phyloP scores from a whole-genome alignment of 148 eudicot species.

The Linanthus parryae region DNA sequence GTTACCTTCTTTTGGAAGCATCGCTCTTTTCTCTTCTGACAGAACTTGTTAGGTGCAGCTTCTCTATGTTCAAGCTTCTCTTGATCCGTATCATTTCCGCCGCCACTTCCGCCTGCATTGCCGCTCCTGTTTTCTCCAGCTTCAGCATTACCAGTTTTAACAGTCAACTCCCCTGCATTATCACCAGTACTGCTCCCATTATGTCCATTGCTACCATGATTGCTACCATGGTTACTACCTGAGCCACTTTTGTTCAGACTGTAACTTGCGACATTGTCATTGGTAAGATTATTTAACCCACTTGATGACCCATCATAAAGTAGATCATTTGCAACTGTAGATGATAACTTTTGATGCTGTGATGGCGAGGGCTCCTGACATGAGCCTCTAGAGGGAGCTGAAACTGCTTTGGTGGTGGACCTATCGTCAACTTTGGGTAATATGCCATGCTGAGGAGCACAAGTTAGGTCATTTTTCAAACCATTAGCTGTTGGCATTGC shows the following conservation, averaged over 20 bases:
- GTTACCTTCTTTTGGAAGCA: slow-evolving; percentile 44
- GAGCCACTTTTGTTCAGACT: slow-evolving; percentile 47
- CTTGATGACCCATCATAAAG: slow-evolving; percentile 33
- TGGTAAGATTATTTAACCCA: slow-evolving; percentile 20
- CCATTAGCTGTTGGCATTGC: slow-evolving; percentile 19
- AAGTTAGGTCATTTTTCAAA: slow-evolving; percentile 10
- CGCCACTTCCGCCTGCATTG: slow-evolving; percentile 30
- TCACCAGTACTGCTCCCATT: slow-evolving; percentile 42
- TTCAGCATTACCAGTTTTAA: slow-evolving; percentile 24
- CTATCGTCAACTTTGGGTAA: slow-evolving; percentile 10
- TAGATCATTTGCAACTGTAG: slow-evolving; percentile 22
- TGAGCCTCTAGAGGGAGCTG: slow-evolving; percentile 15
- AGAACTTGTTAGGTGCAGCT: slow-evolving; percentile 47
- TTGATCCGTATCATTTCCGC: slow-evolving; percentile 24
- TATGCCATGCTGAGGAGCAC: slow-evolving; percentile 15
- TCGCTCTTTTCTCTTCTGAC: slow-evolving; percentile 48
- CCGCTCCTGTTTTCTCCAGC: slow-evolving; percentile 35
- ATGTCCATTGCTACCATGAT: slow-evolving; percentile 47
- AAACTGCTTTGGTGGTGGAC: slow-evolving; percentile 14
- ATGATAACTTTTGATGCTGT: slow-evolving; percentile 14
- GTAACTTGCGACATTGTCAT: slow-evolving; percentile 22
- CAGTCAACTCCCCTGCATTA: slow-evolving; percentile 27
- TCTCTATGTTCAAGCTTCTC: slow-evolving; percentile 33
- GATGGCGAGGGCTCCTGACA: slow-evolving; percentile 21
- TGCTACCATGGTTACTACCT: slow-evolving; percentile 54